Base-by-base conservation (phyloP, 441 rosid genomes). In the Adansonia rubrostipa region DNA sequence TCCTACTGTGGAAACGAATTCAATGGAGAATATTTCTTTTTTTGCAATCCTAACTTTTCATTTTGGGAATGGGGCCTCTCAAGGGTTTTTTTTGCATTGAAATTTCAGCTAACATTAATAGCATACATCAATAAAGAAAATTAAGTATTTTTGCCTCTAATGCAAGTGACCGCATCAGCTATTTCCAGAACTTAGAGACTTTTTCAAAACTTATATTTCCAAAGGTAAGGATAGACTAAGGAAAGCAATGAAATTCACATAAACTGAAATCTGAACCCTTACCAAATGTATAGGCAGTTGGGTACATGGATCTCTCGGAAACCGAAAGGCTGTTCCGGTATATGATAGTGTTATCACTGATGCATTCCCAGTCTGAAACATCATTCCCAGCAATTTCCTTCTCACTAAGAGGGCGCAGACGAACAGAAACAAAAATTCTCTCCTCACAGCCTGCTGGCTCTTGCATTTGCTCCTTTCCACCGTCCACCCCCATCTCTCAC, bases 241-340 rank as follows among this genome's bases (percentile, higher is more conserved):
- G 14, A 51, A 40, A 73, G 75, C 60, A 40, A 54, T 62, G 19
- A 69, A 11, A 24, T 53, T 14, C 64, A 47, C 78, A 64, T 22
- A n/a, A 75, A n/a, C 54, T 54, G 45, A 51, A 76, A 20, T 53
- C 54, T 71, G 58, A 82, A 51, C 57, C 36, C 87, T 87, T 85
- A 90, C 96, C 96, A 80, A 92, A 92, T 73, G 91, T 83, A 67
- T 92, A 92, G 6, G 93, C 89, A 84, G 88, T 77, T 68, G 96
- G 93, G 81, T 89, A 90, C 91, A 89, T 82, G 76, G 93, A 92
- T 74, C 93, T 82, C 78, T 92, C 94, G 10, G 91, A 85, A 74
- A 85, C 81, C 40, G 91, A 88, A 78, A 86, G 94, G 78, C 82
- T 87, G 83, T 87, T 89, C 83, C 86, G 83, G 86, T 83, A 90